Evolutionary conservation across 176 grass and related monocot genomes (phyloP), one percentile per base, ranked within the genome.

Genomic region (Musa beccarii): DNA sequence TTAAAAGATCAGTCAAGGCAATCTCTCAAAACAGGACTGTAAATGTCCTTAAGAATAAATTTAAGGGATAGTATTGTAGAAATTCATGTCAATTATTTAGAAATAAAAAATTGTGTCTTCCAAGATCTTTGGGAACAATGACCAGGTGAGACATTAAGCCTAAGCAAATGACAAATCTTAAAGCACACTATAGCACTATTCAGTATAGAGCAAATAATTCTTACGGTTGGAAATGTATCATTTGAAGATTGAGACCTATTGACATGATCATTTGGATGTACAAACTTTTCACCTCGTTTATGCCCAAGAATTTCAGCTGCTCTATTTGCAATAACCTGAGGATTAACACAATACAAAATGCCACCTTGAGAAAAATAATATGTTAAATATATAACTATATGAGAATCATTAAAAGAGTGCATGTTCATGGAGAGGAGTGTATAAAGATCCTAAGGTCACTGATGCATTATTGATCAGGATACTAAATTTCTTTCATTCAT

Each of bases 181-280:
- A 34, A 68, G 11, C 23, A 16, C 11, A 68, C 0, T 17, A 62
- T 62, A 34, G 14, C 11, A 68, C 0, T 34, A 29, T 67, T 67
- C 26, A 17, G 55, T 2, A 57, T 13, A 5, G 20, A 62, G 17
- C 4, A 15, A 70, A 43, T 73, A 15, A 62, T 24, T 9, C 90
- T 99, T 89, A 99, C 95, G 76, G 95, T 99, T 54, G 95, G 95
- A 84, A 99, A 99, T 54, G 95, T 99, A 86, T 99, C 95, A 81
- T 99, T 99, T 4, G 95, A 99, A 65, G 95, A 99, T 74, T 99
- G 95, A 53, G 95, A 89, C 80, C 90, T 89, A 72, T 99, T 99
- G 14, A 99, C 95, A 77, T 99, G 95, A 64, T 99, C 95, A 89
- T 99, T 99, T 51, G 95, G 95, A 85, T 99, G 95, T 26, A 99